Conservation (phyloP, 2,329 filamentous ascomycete species). For the Cercospora sesami region DNA sequence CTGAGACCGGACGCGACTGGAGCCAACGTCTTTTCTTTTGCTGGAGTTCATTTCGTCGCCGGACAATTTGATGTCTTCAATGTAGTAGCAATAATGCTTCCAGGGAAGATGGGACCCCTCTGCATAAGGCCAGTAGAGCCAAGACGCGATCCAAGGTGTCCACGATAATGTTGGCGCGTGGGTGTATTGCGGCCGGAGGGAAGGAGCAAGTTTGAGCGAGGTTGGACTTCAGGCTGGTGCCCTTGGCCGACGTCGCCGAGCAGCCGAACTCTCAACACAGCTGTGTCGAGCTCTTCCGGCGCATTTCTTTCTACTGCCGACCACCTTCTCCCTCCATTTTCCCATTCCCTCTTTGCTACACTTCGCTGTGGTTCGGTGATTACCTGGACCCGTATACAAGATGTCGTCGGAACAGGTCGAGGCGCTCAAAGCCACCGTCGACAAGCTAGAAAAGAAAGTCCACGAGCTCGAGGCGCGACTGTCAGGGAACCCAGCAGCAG, state of each 20-base stretch:
- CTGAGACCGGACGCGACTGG: background rate
- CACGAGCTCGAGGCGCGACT: constrained; percentile 78
- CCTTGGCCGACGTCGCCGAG: constrained; percentile 8
- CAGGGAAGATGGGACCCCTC: too few relatives aligned
- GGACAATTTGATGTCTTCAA: background rate
- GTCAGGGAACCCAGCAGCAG: constrained; percentile 41
- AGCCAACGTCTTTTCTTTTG: background rate
- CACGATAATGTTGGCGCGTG: background rate
- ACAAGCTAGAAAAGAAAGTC: constrained; percentile 81
- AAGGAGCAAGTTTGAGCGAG: background rate
- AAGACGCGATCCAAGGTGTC: background rate
- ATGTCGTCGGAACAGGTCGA: constrained; percentile 30
- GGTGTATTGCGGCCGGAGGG: constrained; percentile 1
- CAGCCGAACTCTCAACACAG: constrained; percentile 3
- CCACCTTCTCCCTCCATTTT: background rate
- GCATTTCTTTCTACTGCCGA: background rate
- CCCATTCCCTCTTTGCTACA: constrained; percentile 1
- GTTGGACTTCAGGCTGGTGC: background rate
- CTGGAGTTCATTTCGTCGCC: background rate
- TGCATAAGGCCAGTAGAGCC: too few relatives aligned
- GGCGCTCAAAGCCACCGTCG: constrained; percentile 75
- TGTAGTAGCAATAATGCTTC: background rate
- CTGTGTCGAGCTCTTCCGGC: constrained; percentile 8
- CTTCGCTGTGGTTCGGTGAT: constrained; percentile 19
- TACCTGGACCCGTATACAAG: constrained; percentile 13